Evolutionary conservation across 495 filamentous ascomycete genomes (phyloP).

Genomic region (Aspergillus bertholletiae): DNA sequence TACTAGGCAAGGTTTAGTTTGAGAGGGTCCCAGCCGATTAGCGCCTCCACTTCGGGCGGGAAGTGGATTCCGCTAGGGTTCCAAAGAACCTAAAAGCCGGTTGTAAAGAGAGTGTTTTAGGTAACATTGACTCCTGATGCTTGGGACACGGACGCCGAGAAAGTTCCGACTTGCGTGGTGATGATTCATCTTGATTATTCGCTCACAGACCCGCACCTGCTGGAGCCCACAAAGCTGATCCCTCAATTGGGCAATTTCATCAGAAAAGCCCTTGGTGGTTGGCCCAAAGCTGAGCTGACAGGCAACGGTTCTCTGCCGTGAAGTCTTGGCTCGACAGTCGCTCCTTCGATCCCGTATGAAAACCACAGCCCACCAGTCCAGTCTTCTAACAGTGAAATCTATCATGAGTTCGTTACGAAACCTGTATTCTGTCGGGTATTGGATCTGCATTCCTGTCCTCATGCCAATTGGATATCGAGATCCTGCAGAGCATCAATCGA

Average conservation of each 20-base stretch:
- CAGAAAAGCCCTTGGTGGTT: background rate
- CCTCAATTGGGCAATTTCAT: background rate
- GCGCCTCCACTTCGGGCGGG: background rate
- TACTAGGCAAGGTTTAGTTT: background rate
- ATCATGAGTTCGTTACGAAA: background rate
- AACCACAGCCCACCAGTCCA: no score
- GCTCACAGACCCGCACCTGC: background rate
- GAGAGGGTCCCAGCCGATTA: background rate
- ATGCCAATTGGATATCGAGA: background rate
- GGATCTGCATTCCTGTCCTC: background rate
- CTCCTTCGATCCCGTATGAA: no score
- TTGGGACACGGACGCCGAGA: background rate
- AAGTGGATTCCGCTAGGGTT: background rate
- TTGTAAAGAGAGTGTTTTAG: background rate
- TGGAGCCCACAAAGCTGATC: background rate
- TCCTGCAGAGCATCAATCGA: background rate
- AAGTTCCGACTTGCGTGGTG: background rate
- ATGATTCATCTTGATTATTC: background rate
- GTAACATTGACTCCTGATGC: background rate
- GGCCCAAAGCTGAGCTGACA: background rate
- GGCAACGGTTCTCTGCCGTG: background rate
- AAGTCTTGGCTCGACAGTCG: no score
- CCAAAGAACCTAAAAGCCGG: background rate
- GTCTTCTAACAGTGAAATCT: background rate
- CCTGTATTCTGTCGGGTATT: background rate